These are phyloP conservation scores for Albugo laibachii DNA, from an alignment of 352 stramenopile species.

Conservation along the genomic window DNA sequence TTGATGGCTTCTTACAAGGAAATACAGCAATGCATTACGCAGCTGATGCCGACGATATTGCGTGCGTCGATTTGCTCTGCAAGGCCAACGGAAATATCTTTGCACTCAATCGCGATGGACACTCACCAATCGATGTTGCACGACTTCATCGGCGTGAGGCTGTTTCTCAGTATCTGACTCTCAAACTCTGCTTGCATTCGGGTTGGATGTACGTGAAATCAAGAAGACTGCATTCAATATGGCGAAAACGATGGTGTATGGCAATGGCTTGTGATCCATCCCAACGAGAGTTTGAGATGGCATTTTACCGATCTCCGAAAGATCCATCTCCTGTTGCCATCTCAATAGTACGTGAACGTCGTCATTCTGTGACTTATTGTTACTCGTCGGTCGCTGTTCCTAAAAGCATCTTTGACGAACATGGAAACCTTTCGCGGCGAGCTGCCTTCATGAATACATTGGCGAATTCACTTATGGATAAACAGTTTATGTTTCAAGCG, in stretches of 20 bases:
- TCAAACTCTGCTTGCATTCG: neutral
- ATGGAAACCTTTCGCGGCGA: no score
- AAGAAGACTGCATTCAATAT: slow-evolving; percentile 19
- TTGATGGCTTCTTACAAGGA: slow-evolving; percentile 16
- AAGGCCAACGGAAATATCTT: slow-evolving; percentile 21
- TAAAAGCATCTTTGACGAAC: no score
- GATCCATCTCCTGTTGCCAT: no score
- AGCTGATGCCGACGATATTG: slow-evolving; percentile 25
- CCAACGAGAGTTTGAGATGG: no score
- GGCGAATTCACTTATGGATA: no score
- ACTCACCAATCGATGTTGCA: slow-evolving; percentile 36
- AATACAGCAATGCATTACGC: slow-evolving; percentile 55
- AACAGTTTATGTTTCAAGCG: no score
- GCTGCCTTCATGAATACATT: no score
- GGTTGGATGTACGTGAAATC: slow-evolving; percentile 28
- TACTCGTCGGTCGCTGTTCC: no score
- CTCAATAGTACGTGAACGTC: no score
- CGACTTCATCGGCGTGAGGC: slow-evolving; percentile 4
- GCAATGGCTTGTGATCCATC: slow-evolving; percentile 21
- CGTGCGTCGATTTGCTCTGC: slow-evolving; percentile 31
- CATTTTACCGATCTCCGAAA: no score
- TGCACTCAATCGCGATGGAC: slow-evolving; percentile 27
- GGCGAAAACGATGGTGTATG: slow-evolving; percentile 43
- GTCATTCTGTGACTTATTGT: no score
- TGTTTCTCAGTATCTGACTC: neutral